Evolutionary conservation across 2,329 filamentous ascomycete species (phyloP), one percentile per base, ranked within the genome.

Genomic region (Fusarium chuoi): DNA sequence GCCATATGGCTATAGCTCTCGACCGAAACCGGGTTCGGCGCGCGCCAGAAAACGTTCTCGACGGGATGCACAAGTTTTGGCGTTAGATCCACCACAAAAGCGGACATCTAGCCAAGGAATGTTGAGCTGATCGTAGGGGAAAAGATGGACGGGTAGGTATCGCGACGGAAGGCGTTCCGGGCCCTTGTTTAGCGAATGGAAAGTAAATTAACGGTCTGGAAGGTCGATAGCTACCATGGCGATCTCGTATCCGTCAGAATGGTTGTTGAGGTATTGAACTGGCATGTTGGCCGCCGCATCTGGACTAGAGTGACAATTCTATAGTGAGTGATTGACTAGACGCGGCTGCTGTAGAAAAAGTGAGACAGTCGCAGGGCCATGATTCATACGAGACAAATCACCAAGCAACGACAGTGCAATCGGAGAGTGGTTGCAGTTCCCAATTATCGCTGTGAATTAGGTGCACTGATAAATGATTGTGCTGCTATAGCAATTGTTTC

Each of bases 371-470:
- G 1, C 22, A 14, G 24, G 11, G 22, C 17, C 18, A 6, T 33
- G 22, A 35, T 24, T 24, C 17, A 20, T 11, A 20, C 9, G 12
- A 11, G 9, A 20, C 12, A 18, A 3, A 24, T 35, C n/a, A 1
- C 12, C 12, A 24, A 35, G 22, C 8, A 11, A 35, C 5, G 11
- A 33, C 7, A 5, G 11, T 49, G 28, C 15, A 33, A n/a, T 15
- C 3, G 5, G 5, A 12, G 3, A n/a, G 7, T 17, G 14, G 4
- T 3, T 7, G 14, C 14, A 30, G 15, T 3, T n/a, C 7, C 22
- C 7, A 13, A 18, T 4, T 8, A 33, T 24, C 4, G 5, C 6
- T 3, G 4, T 2, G 8, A 18, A 3, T 6, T 18, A 5, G 10
- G 4, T 51, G 4, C 5, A 7, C 9, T 20, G 30, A 20, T 24